Evolutionary conservation across 129 eudicot species (phyloP).

Genomic region (Centella asiatica): DNA sequence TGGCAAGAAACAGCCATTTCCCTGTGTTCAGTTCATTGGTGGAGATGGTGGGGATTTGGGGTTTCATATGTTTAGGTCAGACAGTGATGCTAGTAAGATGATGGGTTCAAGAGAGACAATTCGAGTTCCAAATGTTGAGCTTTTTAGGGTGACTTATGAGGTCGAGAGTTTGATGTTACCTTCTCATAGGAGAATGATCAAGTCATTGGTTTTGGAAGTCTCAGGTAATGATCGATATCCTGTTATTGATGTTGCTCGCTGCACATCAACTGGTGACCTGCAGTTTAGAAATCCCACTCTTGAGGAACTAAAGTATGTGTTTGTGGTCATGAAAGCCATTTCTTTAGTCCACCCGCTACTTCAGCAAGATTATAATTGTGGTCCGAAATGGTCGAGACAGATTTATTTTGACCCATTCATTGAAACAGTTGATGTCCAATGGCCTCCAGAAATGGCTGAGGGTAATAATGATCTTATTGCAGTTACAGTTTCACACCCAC

Average conservation of each 20-base stretch:
- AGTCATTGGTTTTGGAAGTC: conserved; percentile 39
- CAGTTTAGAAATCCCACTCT: conserved; percentile 45
- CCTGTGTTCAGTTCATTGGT: conserved; percentile 47
- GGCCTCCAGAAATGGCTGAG: conserved; percentile 43
- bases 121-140: conserved; percentile 45
- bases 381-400: conserved; percentile 40
- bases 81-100: conserved; percentile 37
- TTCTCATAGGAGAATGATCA: conserved; percentile 46
- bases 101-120: conserved; percentile 48
- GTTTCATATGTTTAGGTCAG: conserved; percentile 45
- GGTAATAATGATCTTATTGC: conserved; percentile 47
- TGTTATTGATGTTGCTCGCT: conserved; percentile 46
- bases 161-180: conserved; percentile 36
- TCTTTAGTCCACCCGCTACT: conserved; percentile 53
- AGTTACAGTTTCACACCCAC: conserved; percentile 56
- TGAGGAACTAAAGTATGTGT: conserved; percentile 57
- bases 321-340: conserved; percentile 41
- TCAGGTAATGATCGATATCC: conserved; percentile 45
- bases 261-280: conserved; percentile 36
- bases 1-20: conserved; percentile 48
- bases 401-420: conserved; percentile 45
- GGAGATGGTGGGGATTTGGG: conserved; percentile 73
- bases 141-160: conserved; percentile 52
- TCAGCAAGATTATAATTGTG: conserved; percentile 26
- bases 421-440: conserved; percentile 62